A percentile compares a stretch with the other conserved stretches of the same genome.
Conservation (phyloP, 2,329 filamentous ascomycete species). For the Neonectria magnoliae region DNA sequence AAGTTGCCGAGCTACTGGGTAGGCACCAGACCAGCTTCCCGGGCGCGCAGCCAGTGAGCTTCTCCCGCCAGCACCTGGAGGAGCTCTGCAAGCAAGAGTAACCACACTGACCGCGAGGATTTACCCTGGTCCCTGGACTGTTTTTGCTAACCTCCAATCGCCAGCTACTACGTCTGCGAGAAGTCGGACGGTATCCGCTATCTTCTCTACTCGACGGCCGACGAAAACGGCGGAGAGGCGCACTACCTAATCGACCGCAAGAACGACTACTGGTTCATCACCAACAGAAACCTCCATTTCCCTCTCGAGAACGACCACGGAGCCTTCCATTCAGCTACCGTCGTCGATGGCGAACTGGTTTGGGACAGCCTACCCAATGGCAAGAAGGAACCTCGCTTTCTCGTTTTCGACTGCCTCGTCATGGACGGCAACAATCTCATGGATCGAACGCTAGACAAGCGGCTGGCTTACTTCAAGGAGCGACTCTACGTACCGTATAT, state of each 20-base stretch:
- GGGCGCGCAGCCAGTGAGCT: conserved; percentile 94
- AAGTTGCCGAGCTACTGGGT: conserved; percentile 80
- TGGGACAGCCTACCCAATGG: conserved; percentile 80
- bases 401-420: conserved; percentile 93
- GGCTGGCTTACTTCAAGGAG: conserved; percentile 85
- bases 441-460: conserved; percentile 84
- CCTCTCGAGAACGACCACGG: conserved; percentile 73
- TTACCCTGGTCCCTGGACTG: not conserved
- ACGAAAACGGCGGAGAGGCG: conserved; percentile 69
- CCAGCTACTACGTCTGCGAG: conserved; percentile 93
- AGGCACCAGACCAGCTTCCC: conserved; percentile 78
- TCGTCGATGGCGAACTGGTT: conserved; percentile 94
- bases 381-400: conserved; percentile 76
- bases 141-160: conserved; percentile 21
- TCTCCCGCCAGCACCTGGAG: conserved; percentile 81
- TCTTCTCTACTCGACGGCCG: conserved; percentile 85
- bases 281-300: conserved; percentile 77
- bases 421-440: conserved; percentile 81
- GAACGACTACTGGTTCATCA: conserved; percentile 94
- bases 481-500: conserved; percentile 78
- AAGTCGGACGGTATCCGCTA: conserved; percentile 98
- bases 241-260: conserved; percentile 97
- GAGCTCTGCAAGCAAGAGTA: conserved; percentile 84
- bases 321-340: conserved; percentile 79
- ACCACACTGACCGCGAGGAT: conserved; percentile 37